phyloP scores from a whole-genome alignment of 768 basidiomycete genomes.

The Psilocybe tampanensis region DNA sequence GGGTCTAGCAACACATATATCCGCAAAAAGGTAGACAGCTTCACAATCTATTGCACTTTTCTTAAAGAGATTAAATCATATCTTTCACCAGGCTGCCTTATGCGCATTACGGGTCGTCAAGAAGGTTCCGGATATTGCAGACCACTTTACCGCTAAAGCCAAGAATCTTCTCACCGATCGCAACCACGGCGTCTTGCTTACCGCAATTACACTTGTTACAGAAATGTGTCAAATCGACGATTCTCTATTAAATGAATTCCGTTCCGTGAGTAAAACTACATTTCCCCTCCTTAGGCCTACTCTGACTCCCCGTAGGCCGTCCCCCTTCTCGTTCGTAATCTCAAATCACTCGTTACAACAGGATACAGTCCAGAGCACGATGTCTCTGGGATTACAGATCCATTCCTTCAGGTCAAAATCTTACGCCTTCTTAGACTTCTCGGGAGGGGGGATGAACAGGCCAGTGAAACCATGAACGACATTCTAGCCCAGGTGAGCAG shows the following conservation, averaged over 20 bases:
- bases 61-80: too few species aligned
- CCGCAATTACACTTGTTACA: constrained; percentile 92
- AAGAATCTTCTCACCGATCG: constrained; percentile 93
- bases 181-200: constrained; percentile 94
- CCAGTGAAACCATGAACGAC: constrained; percentile 98
- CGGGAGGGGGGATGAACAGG: constrained; percentile 80
- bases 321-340: constrained; percentile 88
- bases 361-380: constrained; percentile 99
- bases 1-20: constrained; percentile 99
- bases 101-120: constrained; percentile 94
- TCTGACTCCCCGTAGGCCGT: constrained; percentile 61
- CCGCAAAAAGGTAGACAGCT: constrained; percentile 83
- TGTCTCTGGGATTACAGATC: constrained; percentile 98
- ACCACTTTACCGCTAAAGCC: constrained; percentile 88
- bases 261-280: constrained; percentile 61
- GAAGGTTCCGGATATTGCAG: constrained; percentile 93
- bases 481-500: constrained; percentile 85
- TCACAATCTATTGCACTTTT: too few species aligned
- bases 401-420: constrained; percentile 93
- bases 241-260: constrained; percentile 78
- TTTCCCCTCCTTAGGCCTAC: constrained; percentile 5
- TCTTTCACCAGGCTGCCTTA: constrained; percentile 73
- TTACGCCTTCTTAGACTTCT: constrained; percentile 87
- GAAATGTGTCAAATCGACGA: constrained; percentile 91
- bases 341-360: constrained; percentile 93